Evolutionary conservation across 2,329 filamentous ascomycete genomes (phyloP), one percentile per base, ranked within the genome.

Genomic region (Fusarium sp.): DNA sequence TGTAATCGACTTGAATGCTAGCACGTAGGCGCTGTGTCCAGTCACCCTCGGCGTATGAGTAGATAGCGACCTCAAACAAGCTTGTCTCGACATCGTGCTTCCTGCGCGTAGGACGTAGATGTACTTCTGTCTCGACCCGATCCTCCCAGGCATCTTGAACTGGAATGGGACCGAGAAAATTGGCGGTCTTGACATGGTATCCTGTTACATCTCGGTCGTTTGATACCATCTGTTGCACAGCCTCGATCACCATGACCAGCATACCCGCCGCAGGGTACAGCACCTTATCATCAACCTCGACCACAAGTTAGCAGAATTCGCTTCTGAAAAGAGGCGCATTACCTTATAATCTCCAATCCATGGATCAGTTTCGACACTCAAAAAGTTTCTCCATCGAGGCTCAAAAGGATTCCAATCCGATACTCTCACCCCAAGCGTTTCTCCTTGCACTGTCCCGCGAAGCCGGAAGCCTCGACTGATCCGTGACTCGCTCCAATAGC

Each of bases 211-310:
- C 2, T 6, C 8, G n/a, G 1, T 7, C 20, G 0, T 13, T 1
- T 1, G 50, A 2, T 11, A 24, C 20, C 58, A 69, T 59, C 9
- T 69, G 24, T 9, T 63, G 50, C 0, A 29, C 56, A 1, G 84
- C 85, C 66, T 87, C 85, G 0, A 86, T 67, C 0, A 83, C 85
- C 85, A 89, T 87, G n/a, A 85, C 80, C 3, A 88, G 77, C 64
- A 84, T 86, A 84, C 67, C 69, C 0, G 72, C 64, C 1, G 54
- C 70, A 3, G 73, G 72, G 16, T 64, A 71, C 0, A 76, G 14
- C 0, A 62, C 40, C 4, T 61, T 72, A 10, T 64, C 34, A 1
- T 59, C 57, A 34, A 79, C 62, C 14, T 75, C 62, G 5, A 20
- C 5, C 3, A 4, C 38, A 13, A 42, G 38, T 42, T 13, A 42